Evolutionary conservation across 83 land plant species (phyloP).

Genomic region (Thuja plicata): DNA sequence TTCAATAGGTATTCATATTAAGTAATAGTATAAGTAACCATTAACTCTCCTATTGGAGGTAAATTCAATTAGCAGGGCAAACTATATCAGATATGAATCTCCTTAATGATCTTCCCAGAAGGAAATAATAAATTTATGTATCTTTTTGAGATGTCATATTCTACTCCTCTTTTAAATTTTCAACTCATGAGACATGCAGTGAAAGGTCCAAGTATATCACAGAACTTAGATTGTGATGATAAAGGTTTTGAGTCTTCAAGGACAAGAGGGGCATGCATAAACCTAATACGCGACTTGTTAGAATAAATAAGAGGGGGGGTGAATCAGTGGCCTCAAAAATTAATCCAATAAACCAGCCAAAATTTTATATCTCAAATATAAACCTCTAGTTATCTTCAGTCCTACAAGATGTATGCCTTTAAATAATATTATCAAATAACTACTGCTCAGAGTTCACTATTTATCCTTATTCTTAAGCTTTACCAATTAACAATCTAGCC

Average conservation of each 20-base stretch:
- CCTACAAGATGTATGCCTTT: too few relatives aligned
- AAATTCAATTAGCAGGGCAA: background rate
- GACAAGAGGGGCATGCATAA: background rate
- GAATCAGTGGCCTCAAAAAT: too few relatives aligned
- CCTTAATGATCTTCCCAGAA: background rate
- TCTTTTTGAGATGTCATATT: background rate
- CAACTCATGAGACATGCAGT: background rate
- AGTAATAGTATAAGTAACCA: background rate
- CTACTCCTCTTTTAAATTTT: background rate
- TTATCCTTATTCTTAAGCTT: too few relatives aligned
- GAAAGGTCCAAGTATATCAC: background rate
- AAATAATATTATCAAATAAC: too few relatives aligned
- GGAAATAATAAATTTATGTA: background rate
- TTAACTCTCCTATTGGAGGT: background rate
- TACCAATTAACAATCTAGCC: too few relatives aligned
- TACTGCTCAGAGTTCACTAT: too few relatives aligned
- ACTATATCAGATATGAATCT: background rate
- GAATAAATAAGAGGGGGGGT: too few relatives aligned
- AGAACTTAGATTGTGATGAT: background rate
- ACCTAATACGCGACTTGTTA: slow-evolving; percentile 98
- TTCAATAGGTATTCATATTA: background rate
- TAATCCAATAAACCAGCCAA: too few relatives aligned
- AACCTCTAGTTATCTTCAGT: too few relatives aligned
- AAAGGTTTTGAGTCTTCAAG: background rate
- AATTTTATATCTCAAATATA: too few relatives aligned